These are phyloP conservation scores for Phytophthora quininea DNA, from an alignment of 352 stramenopile species.

Conservation along the genomic window DNA sequence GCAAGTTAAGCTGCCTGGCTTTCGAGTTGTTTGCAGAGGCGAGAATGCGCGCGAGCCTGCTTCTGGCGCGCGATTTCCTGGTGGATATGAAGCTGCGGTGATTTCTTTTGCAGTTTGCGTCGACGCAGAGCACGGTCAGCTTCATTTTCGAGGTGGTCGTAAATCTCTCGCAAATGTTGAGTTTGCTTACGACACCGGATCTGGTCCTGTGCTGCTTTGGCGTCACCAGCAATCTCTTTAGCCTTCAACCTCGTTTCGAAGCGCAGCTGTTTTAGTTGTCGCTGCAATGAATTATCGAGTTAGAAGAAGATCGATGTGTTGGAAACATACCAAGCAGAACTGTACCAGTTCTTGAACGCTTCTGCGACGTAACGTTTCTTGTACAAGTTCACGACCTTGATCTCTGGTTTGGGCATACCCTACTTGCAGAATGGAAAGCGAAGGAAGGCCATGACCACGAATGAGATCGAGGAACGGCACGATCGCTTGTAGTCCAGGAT, in stretches of 20 bases:
- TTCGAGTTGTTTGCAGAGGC: constrained; percentile 20
- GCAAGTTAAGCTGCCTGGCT: constrained; percentile 14
- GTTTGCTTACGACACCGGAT: constrained; percentile 47
- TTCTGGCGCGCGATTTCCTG: constrained; percentile 61
- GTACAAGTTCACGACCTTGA: constrained; percentile 50
- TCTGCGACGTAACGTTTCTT: constrained; percentile 37
- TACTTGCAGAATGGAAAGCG: constrained; percentile 56
- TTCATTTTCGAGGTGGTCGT: constrained; percentile 62
- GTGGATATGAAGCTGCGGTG: constrained; percentile 61
- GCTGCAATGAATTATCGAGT: constrained; percentile 14
- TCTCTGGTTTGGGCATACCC: constrained; percentile 49
- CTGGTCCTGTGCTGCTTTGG: constrained; percentile 37
- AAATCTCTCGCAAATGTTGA: constrained; percentile 46
- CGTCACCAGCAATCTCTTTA: constrained; percentile 39
- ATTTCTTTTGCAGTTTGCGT: constrained; percentile 62
- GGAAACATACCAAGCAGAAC: constrained; percentile 1
- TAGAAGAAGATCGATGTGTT: background rate
- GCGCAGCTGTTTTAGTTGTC: constrained; percentile 45
- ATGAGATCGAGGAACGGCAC: constrained; percentile 63
- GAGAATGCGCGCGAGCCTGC: constrained; percentile 37
- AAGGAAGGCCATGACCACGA: constrained; percentile 48
- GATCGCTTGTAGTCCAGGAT: constrained; percentile 46
- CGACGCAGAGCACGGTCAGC: constrained; percentile 56
- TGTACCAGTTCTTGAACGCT: constrained; percentile 70
- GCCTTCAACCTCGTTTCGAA: constrained; percentile 43